Conservation (phyloP, 2,329 filamentous ascomycete species). For the Hortaea werneckii region DNA sequence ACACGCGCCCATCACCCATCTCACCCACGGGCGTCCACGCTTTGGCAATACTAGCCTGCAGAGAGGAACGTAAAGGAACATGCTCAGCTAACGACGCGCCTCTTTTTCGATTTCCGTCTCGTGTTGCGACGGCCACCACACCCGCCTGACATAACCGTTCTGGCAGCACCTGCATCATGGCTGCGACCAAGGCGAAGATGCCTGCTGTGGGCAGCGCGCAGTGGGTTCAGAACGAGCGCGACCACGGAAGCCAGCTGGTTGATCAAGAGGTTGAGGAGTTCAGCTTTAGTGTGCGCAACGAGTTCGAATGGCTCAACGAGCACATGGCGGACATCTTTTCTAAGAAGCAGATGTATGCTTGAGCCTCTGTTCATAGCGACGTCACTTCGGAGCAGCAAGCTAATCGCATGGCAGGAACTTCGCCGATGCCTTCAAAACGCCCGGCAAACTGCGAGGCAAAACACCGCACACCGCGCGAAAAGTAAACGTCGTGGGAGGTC, state of each 20-base stretch:
- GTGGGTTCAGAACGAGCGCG: slow-evolving; percentile 80
- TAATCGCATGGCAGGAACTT: slow-evolving; percentile 55
- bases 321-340: slow-evolving; percentile 94
- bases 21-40: background rate
- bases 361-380: background rate
- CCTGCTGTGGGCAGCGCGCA: slow-evolving; percentile 28
- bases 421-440: slow-evolving; percentile 91
- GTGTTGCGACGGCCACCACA: background rate
- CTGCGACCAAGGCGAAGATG: slow-evolving; percentile 17
- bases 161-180: slow-evolving; percentile 7
- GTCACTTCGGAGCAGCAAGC: slow-evolving; percentile 16
- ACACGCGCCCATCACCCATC: background rate
- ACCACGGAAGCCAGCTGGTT: slow-evolving; percentile 64
- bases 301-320: slow-evolving; percentile 96
- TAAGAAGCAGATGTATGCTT: slow-evolving; percentile 64
- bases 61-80: background rate
- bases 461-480: slow-evolving; percentile 65
- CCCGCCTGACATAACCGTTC: no score
- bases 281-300: slow-evolving; percentile 80
- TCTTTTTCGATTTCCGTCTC: background rate
- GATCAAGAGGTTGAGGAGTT: slow-evolving; percentile 86
- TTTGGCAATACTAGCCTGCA: background rate
- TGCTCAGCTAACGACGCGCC: background rate
- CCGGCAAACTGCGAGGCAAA: slow-evolving; percentile 71
- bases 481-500: slow-evolving; percentile 40